Conservation (phyloP, 768 basidiomycete genomes). For the Pilatotrama ljubarskyi region DNA sequence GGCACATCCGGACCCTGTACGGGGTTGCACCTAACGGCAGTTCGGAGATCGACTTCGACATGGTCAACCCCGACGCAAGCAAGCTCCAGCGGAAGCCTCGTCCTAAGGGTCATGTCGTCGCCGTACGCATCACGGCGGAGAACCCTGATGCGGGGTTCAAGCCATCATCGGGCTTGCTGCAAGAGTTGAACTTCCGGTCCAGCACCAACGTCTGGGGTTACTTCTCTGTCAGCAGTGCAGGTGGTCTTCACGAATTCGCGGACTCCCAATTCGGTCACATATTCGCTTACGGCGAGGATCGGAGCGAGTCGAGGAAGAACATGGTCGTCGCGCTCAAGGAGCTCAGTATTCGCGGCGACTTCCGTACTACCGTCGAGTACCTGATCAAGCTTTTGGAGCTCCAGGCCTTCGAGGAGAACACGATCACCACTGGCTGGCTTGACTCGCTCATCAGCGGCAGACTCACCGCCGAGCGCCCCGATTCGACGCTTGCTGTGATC, state of each 20-base stretch:
- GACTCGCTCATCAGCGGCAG: constrained; percentile 96
- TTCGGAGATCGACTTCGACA: constrained; percentile 96
- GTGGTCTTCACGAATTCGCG: constrained; percentile 97
- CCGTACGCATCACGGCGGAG: constrained; percentile 98
- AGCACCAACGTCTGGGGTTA: constrained; percentile 99
- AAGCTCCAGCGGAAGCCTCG: constrained; percentile 91
- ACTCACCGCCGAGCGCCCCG: constrained; percentile 96
- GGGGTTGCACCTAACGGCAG: constrained; percentile 88
- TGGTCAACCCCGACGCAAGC: constrained; percentile 83
- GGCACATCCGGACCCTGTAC: constrained; percentile 93
- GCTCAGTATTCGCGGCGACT: constrained; percentile 97
- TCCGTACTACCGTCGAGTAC: constrained; percentile 98
- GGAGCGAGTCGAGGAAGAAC: constrained; percentile 93
- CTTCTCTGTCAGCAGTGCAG: constrained; percentile 94
- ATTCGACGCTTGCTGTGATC: constrained; percentile 88
- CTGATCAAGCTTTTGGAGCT: constrained; percentile 97
- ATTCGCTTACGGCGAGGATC: constrained; percentile 97
- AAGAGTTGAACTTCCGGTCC: constrained; percentile 99
- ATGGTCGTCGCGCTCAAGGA: constrained; percentile 99
- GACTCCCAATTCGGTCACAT: constrained; percentile 99
- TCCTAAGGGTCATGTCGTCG: constrained; percentile 98
- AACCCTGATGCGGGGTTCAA: constrained; percentile 99
- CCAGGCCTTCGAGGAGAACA: constrained; percentile 95
- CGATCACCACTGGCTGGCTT: constrained; percentile 98
- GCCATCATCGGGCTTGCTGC: constrained; percentile 93